Evolutionary conservation across 1,284 basidiomycete genomes (phyloP).

Genomic region (Moesziomyces antarcticus): DNA sequence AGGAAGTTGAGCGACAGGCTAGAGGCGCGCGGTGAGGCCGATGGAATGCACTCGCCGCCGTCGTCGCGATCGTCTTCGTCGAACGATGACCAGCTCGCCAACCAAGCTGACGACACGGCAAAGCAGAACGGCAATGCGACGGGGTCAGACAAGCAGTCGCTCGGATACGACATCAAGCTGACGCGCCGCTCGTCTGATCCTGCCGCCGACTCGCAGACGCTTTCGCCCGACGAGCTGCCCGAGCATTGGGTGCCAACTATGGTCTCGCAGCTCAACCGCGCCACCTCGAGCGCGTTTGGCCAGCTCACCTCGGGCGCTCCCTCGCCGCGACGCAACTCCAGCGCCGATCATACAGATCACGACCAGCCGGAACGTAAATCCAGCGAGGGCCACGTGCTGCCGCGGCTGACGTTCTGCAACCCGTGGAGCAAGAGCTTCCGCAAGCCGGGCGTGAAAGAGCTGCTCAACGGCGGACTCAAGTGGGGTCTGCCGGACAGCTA

Average conservation of each 20-base stretch:
- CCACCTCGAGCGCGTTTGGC: constrained; percentile 24
- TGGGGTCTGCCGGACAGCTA: constrained; percentile 59
- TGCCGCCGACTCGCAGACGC: constrained; percentile 17
- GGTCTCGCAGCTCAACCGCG: constrained; percentile 27
- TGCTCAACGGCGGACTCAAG: constrained; percentile 51
- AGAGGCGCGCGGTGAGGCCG: constrained; percentile 5
- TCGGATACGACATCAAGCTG: constrained; percentile 26
- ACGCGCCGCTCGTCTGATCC: constrained; percentile 24
- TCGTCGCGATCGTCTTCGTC: constrained; percentile 21
- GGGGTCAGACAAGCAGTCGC: background rate
- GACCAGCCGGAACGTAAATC: constrained; percentile 2
- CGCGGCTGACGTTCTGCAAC: constrained; percentile 44
- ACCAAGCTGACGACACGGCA: background rate
- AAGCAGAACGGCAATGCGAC: constrained; percentile 2
- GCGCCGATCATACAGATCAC: constrained; percentile 7
- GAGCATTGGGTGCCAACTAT: constrained; percentile 37
- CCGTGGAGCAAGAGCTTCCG: constrained; percentile 53
- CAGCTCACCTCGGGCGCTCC: constrained; percentile 1
- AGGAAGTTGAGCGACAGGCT: constrained; percentile 15
- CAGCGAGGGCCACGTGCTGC: constrained; percentile 31
- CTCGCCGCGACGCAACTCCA: constrained; percentile 6
- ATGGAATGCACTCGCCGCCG: constrained; percentile 14
- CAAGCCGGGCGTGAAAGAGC: constrained; percentile 33
- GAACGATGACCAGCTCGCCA: constrained; percentile 1
- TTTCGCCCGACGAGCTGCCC: constrained; percentile 21